These are phyloP conservation scores for Xylariaceae sp. DNA, from an alignment of 2,329 filamentous ascomycete species.

Conservation along the genomic window DNA sequence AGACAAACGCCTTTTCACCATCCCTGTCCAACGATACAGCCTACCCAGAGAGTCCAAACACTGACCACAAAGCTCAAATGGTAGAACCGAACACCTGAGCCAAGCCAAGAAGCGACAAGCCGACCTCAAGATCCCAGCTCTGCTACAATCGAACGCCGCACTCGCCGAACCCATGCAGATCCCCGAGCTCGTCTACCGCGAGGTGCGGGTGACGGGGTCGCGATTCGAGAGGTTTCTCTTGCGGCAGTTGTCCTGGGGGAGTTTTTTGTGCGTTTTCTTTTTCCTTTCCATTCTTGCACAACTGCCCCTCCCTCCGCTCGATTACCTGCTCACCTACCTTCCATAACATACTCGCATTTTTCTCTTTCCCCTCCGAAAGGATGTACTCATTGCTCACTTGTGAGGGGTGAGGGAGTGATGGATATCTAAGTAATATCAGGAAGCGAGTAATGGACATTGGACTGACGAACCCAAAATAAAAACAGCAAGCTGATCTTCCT, in stretches of 20 bases:
- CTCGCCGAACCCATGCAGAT: conserved; percentile 66
- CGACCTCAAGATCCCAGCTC: conserved; percentile 51
- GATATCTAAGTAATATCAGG: no score
- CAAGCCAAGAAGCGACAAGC: conserved; percentile 67
- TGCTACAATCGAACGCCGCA: conserved; percentile 56
- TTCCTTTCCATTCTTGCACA: neutral
- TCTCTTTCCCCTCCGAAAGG: no score
- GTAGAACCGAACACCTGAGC: conserved; percentile 74
- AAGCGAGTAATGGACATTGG: no score
- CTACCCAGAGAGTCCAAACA: neutral
- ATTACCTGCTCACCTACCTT: no score
- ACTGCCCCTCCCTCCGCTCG: no score
- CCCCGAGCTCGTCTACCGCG: conserved; percentile 65
- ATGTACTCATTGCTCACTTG: no score
- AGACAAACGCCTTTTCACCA: no score
- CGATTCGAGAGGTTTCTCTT: conserved; percentile 73
- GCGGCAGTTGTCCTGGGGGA: conserved; percentile 70
- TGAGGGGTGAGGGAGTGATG: no score
- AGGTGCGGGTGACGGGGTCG: conserved; percentile 77
- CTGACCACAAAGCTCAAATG: neutral
- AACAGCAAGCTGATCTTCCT: conserved; percentile 65
- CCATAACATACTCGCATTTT: no score
- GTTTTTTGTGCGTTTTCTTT: conserved; percentile 59
- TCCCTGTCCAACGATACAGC: neutral
- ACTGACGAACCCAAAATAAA: neutral